These are phyloP conservation scores for Nakazawaea ambrosiae DNA, from an alignment of 805 yeast genomes.

Conservation along the genomic window DNA sequence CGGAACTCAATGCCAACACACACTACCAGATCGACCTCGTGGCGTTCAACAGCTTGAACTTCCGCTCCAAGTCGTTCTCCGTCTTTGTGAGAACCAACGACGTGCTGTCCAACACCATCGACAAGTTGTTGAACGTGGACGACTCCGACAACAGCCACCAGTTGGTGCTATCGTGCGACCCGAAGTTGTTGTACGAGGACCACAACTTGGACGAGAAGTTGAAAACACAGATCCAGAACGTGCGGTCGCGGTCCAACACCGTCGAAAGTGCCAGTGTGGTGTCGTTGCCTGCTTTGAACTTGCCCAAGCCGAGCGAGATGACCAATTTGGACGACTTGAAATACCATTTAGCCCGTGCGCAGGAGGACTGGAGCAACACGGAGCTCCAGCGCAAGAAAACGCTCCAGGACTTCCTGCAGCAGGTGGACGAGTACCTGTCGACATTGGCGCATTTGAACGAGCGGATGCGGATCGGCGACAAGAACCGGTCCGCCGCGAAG, in stretches of 20 bases:
- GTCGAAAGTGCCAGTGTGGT: slow-evolving; percentile 19
- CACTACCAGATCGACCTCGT: slow-evolving; percentile 37
- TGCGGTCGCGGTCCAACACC: slow-evolving; percentile 31
- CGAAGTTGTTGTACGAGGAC: slow-evolving; percentile 15
- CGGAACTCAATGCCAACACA: slow-evolving; percentile 25
- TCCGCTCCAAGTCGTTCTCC: slow-evolving; percentile 33
- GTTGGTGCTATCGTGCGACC: slow-evolving; percentile 7
- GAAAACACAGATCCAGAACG: slow-evolving; percentile 18
- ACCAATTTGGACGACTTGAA: slow-evolving; percentile 36
- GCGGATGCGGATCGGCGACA: slow-evolving; percentile 33
- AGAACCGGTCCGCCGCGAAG: slow-evolving; percentile 30
- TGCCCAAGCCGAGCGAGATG: slow-evolving; percentile 15
- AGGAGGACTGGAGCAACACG: slow-evolving; percentile 31
- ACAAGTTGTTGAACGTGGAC: slow-evolving; percentile 14
- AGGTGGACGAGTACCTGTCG: slow-evolving; percentile 25
- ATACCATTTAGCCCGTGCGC: slow-evolving; percentile 32
- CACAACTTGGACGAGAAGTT: slow-evolving; percentile 22
- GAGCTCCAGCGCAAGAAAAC: slow-evolving; percentile 25
- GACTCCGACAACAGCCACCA: neutral
- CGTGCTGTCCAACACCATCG: slow-evolving; percentile 12
- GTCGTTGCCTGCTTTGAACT: slow-evolving; percentile 2
- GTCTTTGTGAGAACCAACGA: slow-evolving; percentile 33
- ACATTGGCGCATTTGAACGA: slow-evolving; percentile 30
- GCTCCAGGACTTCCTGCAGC: slow-evolving; percentile 30
- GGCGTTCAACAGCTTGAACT: slow-evolving; percentile 31